Evolutionary conservation across 73 alveolate genomes (phyloP).

Genomic region (Loxodes magnus): DNA sequence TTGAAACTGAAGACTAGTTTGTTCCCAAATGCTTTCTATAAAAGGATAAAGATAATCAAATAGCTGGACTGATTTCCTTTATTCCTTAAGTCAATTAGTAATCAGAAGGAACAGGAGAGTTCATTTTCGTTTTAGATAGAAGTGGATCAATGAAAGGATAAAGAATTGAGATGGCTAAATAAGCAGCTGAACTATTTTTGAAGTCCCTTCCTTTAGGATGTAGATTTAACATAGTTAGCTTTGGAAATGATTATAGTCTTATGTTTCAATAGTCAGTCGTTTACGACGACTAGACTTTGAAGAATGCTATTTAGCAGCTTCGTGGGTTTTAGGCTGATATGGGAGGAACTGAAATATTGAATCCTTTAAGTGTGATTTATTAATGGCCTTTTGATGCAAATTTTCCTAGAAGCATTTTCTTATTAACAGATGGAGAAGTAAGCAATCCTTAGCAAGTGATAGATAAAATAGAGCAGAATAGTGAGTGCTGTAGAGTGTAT

Average conservation of each 20-base stretch:
- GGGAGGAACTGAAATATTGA: constrained; percentile 84
- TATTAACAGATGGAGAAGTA: constrained; percentile 94
- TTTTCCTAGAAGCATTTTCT: constrained; percentile 54
- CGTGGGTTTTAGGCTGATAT: constrained; percentile 28
- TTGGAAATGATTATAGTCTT: constrained; percentile 37
- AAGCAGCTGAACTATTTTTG: constrained; percentile 54
- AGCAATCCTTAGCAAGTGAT: constrained; percentile 46
- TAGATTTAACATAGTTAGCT: constrained; percentile 47
- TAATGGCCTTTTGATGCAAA: constrained; percentile 3
- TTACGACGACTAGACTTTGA: constrained; percentile 33
- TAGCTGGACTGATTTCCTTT: too few relatives aligned
- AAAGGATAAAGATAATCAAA: too few relatives aligned
- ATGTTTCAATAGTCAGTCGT: constrained; percentile 33
- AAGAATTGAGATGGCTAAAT: constrained; percentile 47
- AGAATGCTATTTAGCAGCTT: constrained; percentile 20
- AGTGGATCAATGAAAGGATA: constrained; percentile 75
- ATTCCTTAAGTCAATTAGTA: too few relatives aligned
- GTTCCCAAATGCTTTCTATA: too few relatives aligned
- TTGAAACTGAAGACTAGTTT: too few relatives aligned
- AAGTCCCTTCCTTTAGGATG: constrained; percentile 56
- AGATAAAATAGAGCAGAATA: constrained; percentile 25
- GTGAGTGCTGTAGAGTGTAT: constrained; percentile 21
- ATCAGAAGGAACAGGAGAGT: too few relatives aligned
- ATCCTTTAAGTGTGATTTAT: constrained; percentile 59
- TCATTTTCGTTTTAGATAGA: constrained; percentile 61